Conservation (phyloP, 1,284 basidiomycete species). For the Chiua sp. region DNA sequence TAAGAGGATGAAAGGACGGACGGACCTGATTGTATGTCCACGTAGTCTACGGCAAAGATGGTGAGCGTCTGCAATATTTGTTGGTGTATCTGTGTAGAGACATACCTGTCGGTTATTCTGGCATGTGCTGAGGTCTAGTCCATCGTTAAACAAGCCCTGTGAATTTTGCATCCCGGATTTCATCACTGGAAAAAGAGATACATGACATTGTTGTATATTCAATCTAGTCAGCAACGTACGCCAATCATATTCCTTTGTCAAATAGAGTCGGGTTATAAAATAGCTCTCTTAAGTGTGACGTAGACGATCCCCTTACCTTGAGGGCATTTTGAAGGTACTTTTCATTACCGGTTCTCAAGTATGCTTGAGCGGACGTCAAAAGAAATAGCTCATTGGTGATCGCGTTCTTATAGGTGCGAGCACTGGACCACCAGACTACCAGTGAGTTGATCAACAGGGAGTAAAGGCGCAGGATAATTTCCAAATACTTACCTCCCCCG, state of each 20-base stretch:
- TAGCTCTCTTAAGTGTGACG: background rate
- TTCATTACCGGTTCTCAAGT: slow-evolving; percentile 42
- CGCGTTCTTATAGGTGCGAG: slow-evolving; percentile 60
- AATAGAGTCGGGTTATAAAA: background rate
- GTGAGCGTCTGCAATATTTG: background rate
- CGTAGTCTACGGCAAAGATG: slow-evolving; percentile 44
- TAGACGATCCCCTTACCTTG: slow-evolving; percentile 36
- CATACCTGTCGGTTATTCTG: slow-evolving; percentile 52
- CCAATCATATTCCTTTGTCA: slow-evolving; percentile 49
- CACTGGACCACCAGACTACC: slow-evolving; percentile 61
- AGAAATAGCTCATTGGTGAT: slow-evolving; percentile 63
- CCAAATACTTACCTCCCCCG: slow-evolving; percentile 24
- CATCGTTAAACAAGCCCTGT: slow-evolving; percentile 56
- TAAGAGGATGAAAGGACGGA: background rate
- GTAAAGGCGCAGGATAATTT: slow-evolving; percentile 36
- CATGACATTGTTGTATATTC: background rate
- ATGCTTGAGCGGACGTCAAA: slow-evolving; percentile 52
- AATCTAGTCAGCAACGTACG: slow-evolving; percentile 39
- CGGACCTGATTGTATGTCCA: slow-evolving; percentile 62
- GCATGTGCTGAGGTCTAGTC: slow-evolving; percentile 45
- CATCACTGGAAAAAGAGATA: slow-evolving; percentile 38
- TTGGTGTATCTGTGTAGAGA: background rate
- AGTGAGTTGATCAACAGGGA: background rate
- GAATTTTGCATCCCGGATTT: slow-evolving; percentile 55
- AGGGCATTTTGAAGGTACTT: slow-evolving; percentile 53